These are phyloP conservation scores for Mortierella sp. DNA, from an alignment of 371 early-diverging fungal species.

Conservation along the genomic window DNA sequence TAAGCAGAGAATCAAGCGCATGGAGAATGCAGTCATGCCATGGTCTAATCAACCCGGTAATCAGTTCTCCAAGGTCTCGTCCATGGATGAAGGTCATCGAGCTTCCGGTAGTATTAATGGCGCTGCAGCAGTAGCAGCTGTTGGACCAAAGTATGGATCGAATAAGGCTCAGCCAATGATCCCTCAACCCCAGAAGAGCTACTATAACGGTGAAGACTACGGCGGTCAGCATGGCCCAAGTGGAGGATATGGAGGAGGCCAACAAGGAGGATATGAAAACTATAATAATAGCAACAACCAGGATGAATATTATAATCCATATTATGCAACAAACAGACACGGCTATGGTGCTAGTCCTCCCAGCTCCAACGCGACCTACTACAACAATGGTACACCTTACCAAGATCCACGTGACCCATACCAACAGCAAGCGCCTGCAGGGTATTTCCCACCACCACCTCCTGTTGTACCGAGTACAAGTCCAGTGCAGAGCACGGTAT, in stretches of 20 bases:
- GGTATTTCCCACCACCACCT: slow-evolving; percentile 36
- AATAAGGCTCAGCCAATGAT: slow-evolving; percentile 23
- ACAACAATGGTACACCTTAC: slow-evolving; percentile 3
- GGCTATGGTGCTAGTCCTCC: slow-evolving; percentile 11
- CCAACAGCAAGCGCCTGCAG: slow-evolving; percentile 2
- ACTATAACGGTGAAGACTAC: not conserved
- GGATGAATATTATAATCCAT: slow-evolving; percentile 42
- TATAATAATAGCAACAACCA: not conserved
- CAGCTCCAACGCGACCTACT: slow-evolving; percentile 1
- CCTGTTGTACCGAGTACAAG: slow-evolving; percentile 8
- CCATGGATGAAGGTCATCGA: slow-evolving; percentile 24
- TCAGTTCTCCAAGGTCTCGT: slow-evolving; percentile 29
- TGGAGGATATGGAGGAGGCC: slow-evolving; percentile 17
- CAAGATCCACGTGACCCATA: slow-evolving; percentile 6
- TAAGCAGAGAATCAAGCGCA: slow-evolving; percentile 29
- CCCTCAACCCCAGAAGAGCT: slow-evolving; percentile 18
- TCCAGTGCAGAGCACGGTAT: not conserved
- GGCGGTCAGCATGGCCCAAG: slow-evolving; percentile 6
- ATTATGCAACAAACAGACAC: slow-evolving; percentile 17
- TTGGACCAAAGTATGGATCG: not conserved
- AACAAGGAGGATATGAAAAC: slow-evolving; percentile 18
- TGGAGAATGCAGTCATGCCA: slow-evolving; percentile 45
- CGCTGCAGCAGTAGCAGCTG: slow-evolving; percentile 19
- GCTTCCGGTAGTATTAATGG: not conserved
- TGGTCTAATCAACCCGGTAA: slow-evolving; percentile 29